Evolutionary conservation across 2,329 filamentous ascomycete genomes (phyloP), one percentile per base, ranked within the genome.

Genomic region (Fusarium humuli): DNA sequence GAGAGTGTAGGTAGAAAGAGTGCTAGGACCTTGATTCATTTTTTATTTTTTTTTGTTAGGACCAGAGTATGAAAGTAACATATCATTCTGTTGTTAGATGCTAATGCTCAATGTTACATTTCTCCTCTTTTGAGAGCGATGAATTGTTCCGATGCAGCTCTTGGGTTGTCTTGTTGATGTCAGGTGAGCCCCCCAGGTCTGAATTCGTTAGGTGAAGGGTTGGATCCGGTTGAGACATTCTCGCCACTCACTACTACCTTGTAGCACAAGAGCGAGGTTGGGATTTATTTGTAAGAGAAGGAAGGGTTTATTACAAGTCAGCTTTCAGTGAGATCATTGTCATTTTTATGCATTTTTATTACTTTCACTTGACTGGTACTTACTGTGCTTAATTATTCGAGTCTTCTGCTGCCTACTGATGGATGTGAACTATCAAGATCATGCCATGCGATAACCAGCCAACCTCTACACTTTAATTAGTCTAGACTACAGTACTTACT

Each of bases 21-120:
- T 37, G 34, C 18, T 7, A n/a, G 34, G 34, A 37, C 5, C 16
- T 18, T 34, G 32, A 34, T 34, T 18, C 9, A 34, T 34, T 34
- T 34, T 34, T 34, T 34, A 18, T 16, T 34, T 34, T 34, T 34
- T 34, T 34, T 34, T 34, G 32, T 34, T 11, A 37, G 18, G 18
- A n/a, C 18, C 18, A n/a, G 18, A 37, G 10, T n/a, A 37, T 11
- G 34, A 37, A 37, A n/a, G 34, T 37, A 37, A 37, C 34, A 37
- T 37, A n/a, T n/a, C 34, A 37, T 37, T n/a, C 18, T 11, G 18
- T 10, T 37, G 34, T 37, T 37, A 18, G 34, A 37, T 37, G 6
- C 40, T 16, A n/a, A 29, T 37, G 22, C 41, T 45, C 32, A 44
- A 69, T 48, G 67, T 69, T 69, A 69, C 67, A 62, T 69, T 67